Evolutionary conservation across 1,284 basidiomycete species (phyloP).

Genomic region (Pseudozyma tsukubaensis): DNA sequence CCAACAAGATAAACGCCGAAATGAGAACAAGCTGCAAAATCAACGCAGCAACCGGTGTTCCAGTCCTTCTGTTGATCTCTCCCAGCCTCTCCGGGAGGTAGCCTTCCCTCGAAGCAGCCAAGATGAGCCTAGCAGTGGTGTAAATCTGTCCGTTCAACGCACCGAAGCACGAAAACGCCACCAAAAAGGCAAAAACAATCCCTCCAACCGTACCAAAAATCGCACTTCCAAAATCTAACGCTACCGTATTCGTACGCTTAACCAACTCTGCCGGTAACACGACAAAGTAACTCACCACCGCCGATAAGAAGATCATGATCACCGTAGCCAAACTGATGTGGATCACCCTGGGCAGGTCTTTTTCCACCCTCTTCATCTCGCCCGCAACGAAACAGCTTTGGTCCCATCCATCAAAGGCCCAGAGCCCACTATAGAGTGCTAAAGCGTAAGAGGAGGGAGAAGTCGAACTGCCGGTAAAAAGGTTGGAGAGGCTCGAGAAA

Average conservation of each 20-base stretch:
- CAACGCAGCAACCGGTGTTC: conserved; percentile 55
- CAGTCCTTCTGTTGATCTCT: conserved; percentile 28
- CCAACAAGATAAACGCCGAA: conserved; percentile 59
- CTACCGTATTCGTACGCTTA: conserved; percentile 81
- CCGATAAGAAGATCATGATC: conserved; percentile 81
- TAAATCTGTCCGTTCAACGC: conserved; percentile 60
- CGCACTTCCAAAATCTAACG: conserved; percentile 86
- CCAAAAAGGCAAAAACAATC: conserved; percentile 85
- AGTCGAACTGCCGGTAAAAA: conserved; percentile 81
- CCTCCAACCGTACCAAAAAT: conserved; percentile 88
- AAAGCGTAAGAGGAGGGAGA: conserved; percentile 88
- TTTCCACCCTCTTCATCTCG: conserved; percentile 86
- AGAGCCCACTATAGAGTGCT: conserved; percentile 92
- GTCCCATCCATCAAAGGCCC: conserved; percentile 96
- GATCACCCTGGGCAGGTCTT: conserved; percentile 88
- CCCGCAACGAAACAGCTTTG: conserved; percentile 83
- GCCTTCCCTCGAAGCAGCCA: conserved; percentile 86
- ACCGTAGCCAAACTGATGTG: conserved; percentile 87
- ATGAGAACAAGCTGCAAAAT: conserved; percentile 72
- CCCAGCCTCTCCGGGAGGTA: conserved; percentile 74
- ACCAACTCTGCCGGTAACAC: conserved; percentile 81
- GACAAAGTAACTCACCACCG: conserved; percentile 91
- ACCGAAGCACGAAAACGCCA: conserved; percentile 83
- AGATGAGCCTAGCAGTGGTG: conserved; percentile 79
- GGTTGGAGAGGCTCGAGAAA: conserved; percentile 46